Base-by-base conservation (phyloP, 306 rosid genomes). In the Heteromeles arbutifolia region DNA sequence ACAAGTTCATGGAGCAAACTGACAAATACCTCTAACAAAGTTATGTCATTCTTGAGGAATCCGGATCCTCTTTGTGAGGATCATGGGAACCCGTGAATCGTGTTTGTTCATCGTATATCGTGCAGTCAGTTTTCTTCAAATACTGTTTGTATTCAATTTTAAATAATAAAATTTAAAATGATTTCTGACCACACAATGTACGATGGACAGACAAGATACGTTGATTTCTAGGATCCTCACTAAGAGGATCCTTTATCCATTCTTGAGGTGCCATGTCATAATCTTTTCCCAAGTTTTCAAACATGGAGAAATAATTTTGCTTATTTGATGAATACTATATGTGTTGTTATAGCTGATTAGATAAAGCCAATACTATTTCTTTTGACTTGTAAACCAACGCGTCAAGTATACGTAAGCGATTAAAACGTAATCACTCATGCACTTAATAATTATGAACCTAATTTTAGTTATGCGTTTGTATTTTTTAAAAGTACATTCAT, bases 111-210 rank as follows among this genome's bases (percentile, higher is more conserved):
- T 44, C 0, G 0, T 44, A 44, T 4, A 44, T 44, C 5, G 17
- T 44, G 17, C 0, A 0, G 0, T 44, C 5, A 12, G 0, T 12
- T 12, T 44, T 44, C 15, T 0, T 44, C 1, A 12, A 0, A 4
- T 44, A 44, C 5, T 6, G 2, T 34, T 34, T 34, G 39, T 6
- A 34, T 34, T 34, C 39, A 34, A 6, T 34, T 6, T 34, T 34
- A 34, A 34, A 6, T 44, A 12, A 11, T 44, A 11, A 3, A 44
- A 37, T 44, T 44, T 44, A 44, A 44, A 37, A 37, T 37, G 0
- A 37, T 37, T 37, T 37, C 0, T 37, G 0, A 0, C 9, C 10
- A 0, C 0, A 37, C 10, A 10, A 7, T 7, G 0, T 37, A 37
- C 2, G 9, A 37, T 37, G 10, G 41, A 37, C 0, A 0, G 10